Conservation (phyloP, 1,284 basidiomycete species). For the Ustilago vetiveriae region DNA sequence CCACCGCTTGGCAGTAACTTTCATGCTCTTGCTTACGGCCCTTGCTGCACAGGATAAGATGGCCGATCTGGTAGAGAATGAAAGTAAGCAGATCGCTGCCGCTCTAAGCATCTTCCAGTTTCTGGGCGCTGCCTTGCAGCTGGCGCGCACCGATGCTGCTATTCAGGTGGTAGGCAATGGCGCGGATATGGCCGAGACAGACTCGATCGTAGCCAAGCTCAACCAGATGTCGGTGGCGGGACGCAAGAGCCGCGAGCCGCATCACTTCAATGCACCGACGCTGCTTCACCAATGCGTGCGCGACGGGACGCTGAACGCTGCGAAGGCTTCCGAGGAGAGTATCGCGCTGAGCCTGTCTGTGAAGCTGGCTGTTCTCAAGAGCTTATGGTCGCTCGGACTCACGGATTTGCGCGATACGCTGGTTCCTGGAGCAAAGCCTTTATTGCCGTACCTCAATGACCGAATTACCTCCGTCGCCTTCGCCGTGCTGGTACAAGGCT, state of each 20-base stretch:
- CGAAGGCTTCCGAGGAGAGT: not conserved
- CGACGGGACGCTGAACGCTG: conserved; percentile 20
- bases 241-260: conserved; percentile 40
- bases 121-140: conserved; percentile 21
- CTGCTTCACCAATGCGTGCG: conserved; percentile 43
- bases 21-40: conserved; percentile 34
- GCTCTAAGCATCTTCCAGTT: conserved; percentile 40
- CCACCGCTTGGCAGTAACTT: conserved; percentile 31
- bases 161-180: conserved; percentile 20
- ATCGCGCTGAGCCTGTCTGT: conserved; percentile 15
- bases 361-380: conserved; percentile 26
- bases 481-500: conserved; percentile 40
- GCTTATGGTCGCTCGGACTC: conserved; percentile 40
- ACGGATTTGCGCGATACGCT: conserved; percentile 28
- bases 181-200: conserved; percentile 18
- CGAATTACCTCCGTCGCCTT: conserved; percentile 33
- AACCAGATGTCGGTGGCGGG: conserved; percentile 47
- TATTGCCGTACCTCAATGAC: conserved; percentile 33
- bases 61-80: conserved; percentile 40
- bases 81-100: conserved; percentile 33
- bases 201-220: conserved; percentile 44
- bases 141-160: conserved; percentile 31
- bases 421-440: conserved; percentile 10
- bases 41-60: conserved; percentile 40
- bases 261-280: conserved; percentile 40